These are phyloP conservation scores for Fusarium nelsonii DNA, from an alignment of 2,329 filamentous ascomycete genomes.

Conservation along the genomic window DNA sequence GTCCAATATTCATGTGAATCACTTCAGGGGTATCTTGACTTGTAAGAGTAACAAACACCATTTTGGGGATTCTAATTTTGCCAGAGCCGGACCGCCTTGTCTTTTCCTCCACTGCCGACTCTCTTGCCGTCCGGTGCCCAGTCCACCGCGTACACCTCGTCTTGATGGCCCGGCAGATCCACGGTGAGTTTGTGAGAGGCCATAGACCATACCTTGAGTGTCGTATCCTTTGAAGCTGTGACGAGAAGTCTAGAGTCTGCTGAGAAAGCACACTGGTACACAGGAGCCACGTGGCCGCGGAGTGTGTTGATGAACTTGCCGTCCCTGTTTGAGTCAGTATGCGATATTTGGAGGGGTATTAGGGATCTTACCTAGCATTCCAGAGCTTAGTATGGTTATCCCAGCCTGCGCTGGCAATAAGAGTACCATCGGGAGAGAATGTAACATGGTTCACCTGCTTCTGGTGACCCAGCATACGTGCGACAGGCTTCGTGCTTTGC, in stretches of 20 bases:
- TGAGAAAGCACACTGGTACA: conserved; percentile 93
- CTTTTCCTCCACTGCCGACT: conserved; percentile 92
- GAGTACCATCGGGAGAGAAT: conserved; percentile 88
- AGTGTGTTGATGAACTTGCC: conserved; percentile 87
- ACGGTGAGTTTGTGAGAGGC: conserved; percentile 81
- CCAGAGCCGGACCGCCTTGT: conserved; percentile 81
- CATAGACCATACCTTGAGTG: conserved; percentile 95
- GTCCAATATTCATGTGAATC: conserved; percentile 13
- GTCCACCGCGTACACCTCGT: conserved; percentile 94
- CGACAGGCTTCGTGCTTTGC: conserved; percentile 82
- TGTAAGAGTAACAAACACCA: conserved; percentile 32
- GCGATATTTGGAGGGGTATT: not conserved
- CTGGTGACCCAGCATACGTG: conserved; percentile 91
- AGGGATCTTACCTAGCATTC: conserved; percentile 74
- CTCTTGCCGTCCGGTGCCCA: conserved; percentile 93
- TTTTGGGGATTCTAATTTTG: conserved; percentile 61
- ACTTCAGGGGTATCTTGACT: conserved; percentile 45
- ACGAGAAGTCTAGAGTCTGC: conserved; percentile 91
- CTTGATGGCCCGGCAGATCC: conserved; percentile 89
- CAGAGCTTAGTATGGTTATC: conserved; percentile 97
- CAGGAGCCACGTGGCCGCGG: conserved; percentile 87
- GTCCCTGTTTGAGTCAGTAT: conserved; percentile 58
- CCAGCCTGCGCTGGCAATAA: conserved; percentile 90
- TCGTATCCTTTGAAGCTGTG: conserved; percentile 90
- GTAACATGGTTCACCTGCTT: conserved; percentile 97